Percentiles rank a stretch among this genome's conserved stretches.
Evolutionary conservation across 208 protist species (phyloP).

Genomic region (Blechomonas ayalai): DNA sequence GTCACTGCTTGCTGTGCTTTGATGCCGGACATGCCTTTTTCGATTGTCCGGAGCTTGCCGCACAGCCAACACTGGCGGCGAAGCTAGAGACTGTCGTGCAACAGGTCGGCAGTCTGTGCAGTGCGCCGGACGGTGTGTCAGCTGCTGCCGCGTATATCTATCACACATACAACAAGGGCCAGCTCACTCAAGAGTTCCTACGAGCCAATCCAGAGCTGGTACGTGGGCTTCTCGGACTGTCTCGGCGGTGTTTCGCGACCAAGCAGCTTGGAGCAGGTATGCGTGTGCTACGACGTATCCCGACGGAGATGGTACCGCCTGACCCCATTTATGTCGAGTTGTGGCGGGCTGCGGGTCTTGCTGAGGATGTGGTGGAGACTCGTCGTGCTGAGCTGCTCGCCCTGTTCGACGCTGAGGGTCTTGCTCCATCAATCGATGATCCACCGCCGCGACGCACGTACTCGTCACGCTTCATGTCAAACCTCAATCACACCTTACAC

Average conservation of each 20-base stretch:
- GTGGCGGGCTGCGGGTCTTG: constrained; percentile 61
- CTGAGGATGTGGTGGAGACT: constrained; percentile 29
- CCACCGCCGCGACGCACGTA: constrained; percentile 43
- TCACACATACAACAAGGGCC: constrained; percentile 64
- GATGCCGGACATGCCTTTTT: constrained; percentile 38
- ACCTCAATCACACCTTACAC: constrained; percentile 43
- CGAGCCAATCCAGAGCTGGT: constrained; percentile 32
- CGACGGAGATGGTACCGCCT: constrained; percentile 48
- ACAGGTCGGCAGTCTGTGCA: constrained; percentile 41
- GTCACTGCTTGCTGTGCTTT: constrained; percentile 67
- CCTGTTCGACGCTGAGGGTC: constrained; percentile 42
- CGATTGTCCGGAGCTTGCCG: constrained; percentile 61
- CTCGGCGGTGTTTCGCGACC: constrained; percentile 35
- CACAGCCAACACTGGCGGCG: constrained; percentile 27
- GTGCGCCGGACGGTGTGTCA: constrained; percentile 30
- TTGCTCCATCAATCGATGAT: constrained; percentile 33
- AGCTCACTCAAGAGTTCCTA: constrained; percentile 36
- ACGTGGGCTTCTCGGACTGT: constrained; percentile 25
- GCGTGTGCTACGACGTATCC: constrained; percentile 64
- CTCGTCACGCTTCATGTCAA: constrained; percentile 42
- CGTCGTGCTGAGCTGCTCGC: constrained; percentile 34
- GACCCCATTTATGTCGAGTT: constrained; percentile 30
- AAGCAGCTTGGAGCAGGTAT: constrained; percentile 34
- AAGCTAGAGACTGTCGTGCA: constrained; percentile 26
- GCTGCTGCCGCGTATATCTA: constrained; percentile 68